phyloP scores from a whole-genome alignment of 2,329 filamentous ascomycete genomes.

The Fusarium lateritium region DNA sequence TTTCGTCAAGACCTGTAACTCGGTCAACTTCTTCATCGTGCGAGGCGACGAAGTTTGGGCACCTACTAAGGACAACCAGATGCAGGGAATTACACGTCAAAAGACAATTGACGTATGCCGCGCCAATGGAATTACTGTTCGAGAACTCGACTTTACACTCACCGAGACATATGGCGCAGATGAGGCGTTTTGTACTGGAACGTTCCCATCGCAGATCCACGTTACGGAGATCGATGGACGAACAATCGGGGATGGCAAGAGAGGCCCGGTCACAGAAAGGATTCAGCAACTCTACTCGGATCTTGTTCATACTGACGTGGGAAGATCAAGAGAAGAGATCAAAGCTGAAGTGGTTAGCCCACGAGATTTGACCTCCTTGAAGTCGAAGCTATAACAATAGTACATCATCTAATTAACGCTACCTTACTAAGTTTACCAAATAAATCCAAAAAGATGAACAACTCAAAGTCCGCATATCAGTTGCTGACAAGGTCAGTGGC shows the following conservation, averaged over 20 bases:
- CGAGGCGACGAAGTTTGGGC: slow-evolving; percentile 18
- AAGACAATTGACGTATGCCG: slow-evolving; percentile 7
- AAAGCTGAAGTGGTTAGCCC: not conserved
- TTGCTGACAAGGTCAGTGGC: too few species aligned
- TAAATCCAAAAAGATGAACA: too few species aligned
- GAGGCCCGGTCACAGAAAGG: not conserved
- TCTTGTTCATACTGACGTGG: not conserved
- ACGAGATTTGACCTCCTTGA: slow-evolving; percentile 5
- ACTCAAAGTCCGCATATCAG: too few species aligned
- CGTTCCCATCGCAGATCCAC: slow-evolving; percentile 6
- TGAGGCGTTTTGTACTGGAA: slow-evolving; percentile 11
- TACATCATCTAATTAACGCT: too few species aligned
- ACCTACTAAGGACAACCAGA: slow-evolving; percentile 16
- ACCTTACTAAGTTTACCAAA: too few species aligned
- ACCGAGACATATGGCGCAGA: slow-evolving; percentile 5
- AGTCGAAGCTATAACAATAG: slow-evolving; percentile 6
- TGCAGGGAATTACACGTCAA: slow-evolving; percentile 11
- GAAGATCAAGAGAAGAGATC: not conserved
- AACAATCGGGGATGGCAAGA: not conserved
- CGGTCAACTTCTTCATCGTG: slow-evolving; percentile 19
- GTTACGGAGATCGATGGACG: slow-evolving; percentile 3
- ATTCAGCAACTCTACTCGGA: slow-evolving; percentile 7
- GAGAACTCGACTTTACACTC: not conserved
- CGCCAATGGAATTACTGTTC: rapidly evolving
- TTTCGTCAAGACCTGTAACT: slow-evolving; percentile 18